Evolutionary conservation across 2,329 filamentous ascomycete species (phyloP).

Genomic region (Tolypocladium paradoxum): DNA sequence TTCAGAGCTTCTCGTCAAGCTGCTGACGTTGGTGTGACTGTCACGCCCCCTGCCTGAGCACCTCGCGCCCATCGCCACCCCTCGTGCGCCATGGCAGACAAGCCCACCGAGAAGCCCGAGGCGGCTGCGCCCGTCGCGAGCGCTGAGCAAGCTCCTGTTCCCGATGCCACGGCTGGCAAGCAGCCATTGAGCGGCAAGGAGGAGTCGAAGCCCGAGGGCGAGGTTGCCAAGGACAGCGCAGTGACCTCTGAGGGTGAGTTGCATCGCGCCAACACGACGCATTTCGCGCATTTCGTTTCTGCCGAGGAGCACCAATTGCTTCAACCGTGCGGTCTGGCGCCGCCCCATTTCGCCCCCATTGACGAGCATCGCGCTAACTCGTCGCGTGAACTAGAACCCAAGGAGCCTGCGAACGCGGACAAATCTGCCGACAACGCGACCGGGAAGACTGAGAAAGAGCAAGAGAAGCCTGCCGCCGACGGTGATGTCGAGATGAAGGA

Average conservation of each 20-base stretch:
- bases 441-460: conserved; percentile 15
- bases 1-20: conserved; percentile 1
- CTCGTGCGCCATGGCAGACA: conserved; percentile 26
- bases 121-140: conserved; percentile 19
- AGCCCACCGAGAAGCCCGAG: conserved; percentile 24
- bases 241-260: conserved; percentile 22
- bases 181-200: conserved; percentile 10
- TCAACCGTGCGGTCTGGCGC: background rate
- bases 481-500: conserved; percentile 45
- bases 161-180: conserved; percentile 13
- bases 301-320: background rate
- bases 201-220: conserved; percentile 11
- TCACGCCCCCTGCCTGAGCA: background rate
- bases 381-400: conserved; percentile 13
- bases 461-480: conserved; percentile 10
- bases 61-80: conserved; percentile 10
- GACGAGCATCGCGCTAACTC: conserved; percentile 16
- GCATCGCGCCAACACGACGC: background rate
- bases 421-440: conserved; percentile 18
- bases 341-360: background rate
- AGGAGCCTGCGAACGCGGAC: conserved; percentile 16
- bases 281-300: background rate
- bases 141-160: conserved; percentile 17
- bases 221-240: conserved; percentile 16
- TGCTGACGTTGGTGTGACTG: conserved; percentile 6